A percentile compares a stretch with the other conserved stretches of the same genome.
These are phyloP conservation scores for Aspergillus uvarum DNA, from an alignment of 2,329 filamentous ascomycete species.

Conservation along the genomic window DNA sequence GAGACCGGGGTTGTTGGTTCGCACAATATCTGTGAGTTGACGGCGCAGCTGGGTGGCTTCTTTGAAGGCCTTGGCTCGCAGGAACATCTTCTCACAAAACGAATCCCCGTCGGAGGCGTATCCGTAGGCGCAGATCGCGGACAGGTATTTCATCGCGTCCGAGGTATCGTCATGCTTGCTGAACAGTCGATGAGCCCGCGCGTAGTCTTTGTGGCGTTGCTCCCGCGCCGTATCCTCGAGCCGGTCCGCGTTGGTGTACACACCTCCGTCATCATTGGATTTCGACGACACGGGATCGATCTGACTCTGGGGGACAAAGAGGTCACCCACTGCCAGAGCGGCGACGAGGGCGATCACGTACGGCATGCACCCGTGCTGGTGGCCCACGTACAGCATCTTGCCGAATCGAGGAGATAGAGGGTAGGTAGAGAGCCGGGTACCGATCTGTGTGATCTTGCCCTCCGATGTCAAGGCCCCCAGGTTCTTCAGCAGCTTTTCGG, in stretches of 20 bases:
- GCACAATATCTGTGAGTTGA: constrained; percentile 80
- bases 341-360: constrained; percentile 89
- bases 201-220: constrained; percentile 63
- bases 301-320: constrained; percentile 82
- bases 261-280: constrained; percentile 42
- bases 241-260: constrained; percentile 65
- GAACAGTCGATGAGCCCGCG: constrained; percentile 74
- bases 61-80: constrained; percentile 80
- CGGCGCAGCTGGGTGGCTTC: constrained; percentile 80
- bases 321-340: constrained; percentile 79
- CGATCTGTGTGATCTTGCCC: constrained; percentile 75
- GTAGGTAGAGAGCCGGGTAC: constrained; percentile 80
- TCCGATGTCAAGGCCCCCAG: constrained; percentile 72
- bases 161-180: constrained; percentile 77
- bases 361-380: constrained; percentile 75
- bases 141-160: constrained; percentile 87
- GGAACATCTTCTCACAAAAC: constrained; percentile 81
- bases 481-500: constrained; percentile 83
- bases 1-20: constrained; percentile 63
- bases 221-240: constrained; percentile 69
- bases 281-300: constrained; percentile 60
- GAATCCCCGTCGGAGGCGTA: constrained; percentile 64
- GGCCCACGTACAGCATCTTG: constrained; percentile 85
- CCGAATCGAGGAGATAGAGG: constrained; percentile 88
- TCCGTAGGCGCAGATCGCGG: constrained; percentile 83